Evolutionary conservation across 805 yeast genomes (phyloP), one percentile per base, ranked within the genome.

Genomic region (Vanderwaltozyma polyspora): DNA sequence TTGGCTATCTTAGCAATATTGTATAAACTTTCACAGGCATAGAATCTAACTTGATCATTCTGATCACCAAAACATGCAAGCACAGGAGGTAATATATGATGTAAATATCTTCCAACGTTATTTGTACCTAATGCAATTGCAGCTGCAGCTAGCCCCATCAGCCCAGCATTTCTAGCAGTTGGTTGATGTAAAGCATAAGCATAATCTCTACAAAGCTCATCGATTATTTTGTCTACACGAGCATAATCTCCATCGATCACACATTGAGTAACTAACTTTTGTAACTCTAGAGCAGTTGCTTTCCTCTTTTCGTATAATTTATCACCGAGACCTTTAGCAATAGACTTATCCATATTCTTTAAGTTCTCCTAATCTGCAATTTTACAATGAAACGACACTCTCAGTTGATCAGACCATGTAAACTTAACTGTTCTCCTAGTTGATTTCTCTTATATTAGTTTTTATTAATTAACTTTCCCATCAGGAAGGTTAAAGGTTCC

Each of bases 1-100:
- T 94, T 76, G 3, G 97, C 94, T 15, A 91, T 93, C 52, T 91
- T 91, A 31, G 97, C 94, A 30, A 91, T 87, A 59, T 91, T 91
- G 59, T 91, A 91, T 40, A 91, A 66, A 31, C 94, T 80, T 52
- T 91, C 98, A 62, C 97, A 91, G 0, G 98, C 96, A 56, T 86
- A 91, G 51, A 91, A 91, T 35, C 98, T 68, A 7, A 91, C 98
- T 45, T 94, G 74, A n/a, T 95, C 89, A 55, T 91, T 95, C 40
- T 91, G 95, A 51, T 91, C 98, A 32, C 94, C 89, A 56, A 91
- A 91, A 39, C 96, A 89, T 0, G 95, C 89, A 46, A 91, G 65
- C 11, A 91, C 94, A 0, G 98, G 96, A 41, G 84, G 91, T 42
- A 91, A 74, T 37, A 91, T 86, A 34, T 76, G 82, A 39, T 84